phyloP scores from a whole-genome alignment of 495 filamentous ascomycete species.

The Aspergillus funiculosus region DNA sequence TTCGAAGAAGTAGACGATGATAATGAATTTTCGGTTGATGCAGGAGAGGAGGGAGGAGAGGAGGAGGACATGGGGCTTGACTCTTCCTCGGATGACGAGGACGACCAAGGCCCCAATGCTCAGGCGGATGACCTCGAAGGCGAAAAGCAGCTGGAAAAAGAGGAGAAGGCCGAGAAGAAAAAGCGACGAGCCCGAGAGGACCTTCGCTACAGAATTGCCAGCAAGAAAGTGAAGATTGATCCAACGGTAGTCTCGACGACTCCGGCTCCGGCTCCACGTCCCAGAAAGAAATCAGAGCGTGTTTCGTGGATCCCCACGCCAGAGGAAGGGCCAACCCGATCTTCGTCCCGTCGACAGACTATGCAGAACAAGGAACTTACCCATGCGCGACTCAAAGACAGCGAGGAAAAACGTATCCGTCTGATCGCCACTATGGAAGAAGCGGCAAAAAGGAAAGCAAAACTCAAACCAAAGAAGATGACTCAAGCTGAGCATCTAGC shows the following conservation, averaged over 20 bases:
- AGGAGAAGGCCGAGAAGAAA: slow-evolving; percentile 49
- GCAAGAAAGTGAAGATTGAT: slow-evolving; percentile 63
- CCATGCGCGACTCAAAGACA: slow-evolving; percentile 74
- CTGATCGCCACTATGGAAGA: slow-evolving; percentile 82
- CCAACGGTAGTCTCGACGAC: slow-evolving; percentile 45
- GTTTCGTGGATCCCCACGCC: slow-evolving; percentile 78
- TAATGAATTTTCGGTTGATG: slow-evolving; percentile 65
- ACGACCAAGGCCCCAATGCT: slow-evolving; percentile 63
- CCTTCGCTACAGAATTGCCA: slow-evolving; percentile 43
- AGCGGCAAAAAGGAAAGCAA: slow-evolving; percentile 72
- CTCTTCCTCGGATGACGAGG: slow-evolving; percentile 73
- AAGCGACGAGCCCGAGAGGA: slow-evolving; percentile 69
- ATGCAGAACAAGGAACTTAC: slow-evolving; percentile 78
- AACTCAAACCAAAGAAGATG: slow-evolving; percentile 69
- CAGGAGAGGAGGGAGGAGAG: slow-evolving; percentile 56
- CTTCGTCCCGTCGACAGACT: slow-evolving; percentile 77
- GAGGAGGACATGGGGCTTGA: slow-evolving; percentile 75
- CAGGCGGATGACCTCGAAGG: slow-evolving; percentile 52
- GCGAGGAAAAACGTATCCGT: slow-evolving; percentile 70
- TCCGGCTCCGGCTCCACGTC: slow-evolving; percentile 50
- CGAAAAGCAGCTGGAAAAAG: slow-evolving; percentile 62
- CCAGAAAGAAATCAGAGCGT: slow-evolving; percentile 91
- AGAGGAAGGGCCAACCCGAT: slow-evolving; percentile 73
- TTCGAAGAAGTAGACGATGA: slow-evolving; percentile 86
- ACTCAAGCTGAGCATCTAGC: slow-evolving; percentile 83